Conservation (phyloP, 495 filamentous ascomycete species). For the Tuber brumale region DNA sequence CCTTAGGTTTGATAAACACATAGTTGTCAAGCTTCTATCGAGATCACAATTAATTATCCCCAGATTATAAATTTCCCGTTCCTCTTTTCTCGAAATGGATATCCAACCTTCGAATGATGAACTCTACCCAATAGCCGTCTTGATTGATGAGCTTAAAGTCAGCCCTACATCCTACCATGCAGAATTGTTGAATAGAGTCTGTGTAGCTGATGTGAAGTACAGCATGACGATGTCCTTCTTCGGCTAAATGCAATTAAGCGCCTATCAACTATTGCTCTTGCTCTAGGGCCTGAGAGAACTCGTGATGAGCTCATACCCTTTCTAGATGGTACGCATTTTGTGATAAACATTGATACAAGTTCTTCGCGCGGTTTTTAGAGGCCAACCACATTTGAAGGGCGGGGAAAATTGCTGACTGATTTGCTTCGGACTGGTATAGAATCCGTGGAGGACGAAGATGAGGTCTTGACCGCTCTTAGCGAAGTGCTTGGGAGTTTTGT, state of each 20-base stretch:
- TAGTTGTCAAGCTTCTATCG: constrained; percentile 3
- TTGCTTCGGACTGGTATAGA: constrained; percentile 51
- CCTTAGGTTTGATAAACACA: not conserved
- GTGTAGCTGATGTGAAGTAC: constrained; percentile 36
- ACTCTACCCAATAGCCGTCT: constrained; percentile 97
- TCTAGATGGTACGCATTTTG: constrained; percentile 66
- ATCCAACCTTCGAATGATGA: constrained; percentile 77
- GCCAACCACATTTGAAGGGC: not conserved
- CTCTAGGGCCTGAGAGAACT: constrained; percentile 88
- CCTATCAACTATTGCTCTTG: constrained; percentile 93
- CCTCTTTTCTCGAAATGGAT: constrained; percentile 53
- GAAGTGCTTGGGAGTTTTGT: constrained; percentile 94
- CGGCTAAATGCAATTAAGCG: constrained; percentile 97
- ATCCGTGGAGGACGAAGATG: constrained; percentile 97
- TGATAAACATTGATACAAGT: constrained; percentile 22
- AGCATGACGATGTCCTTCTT: constrained; percentile 98
- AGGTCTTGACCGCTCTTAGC: constrained; percentile 92
- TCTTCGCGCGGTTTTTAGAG: constrained; percentile 8
- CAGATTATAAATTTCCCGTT: constrained; percentile 11
- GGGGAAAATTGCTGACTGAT: constrained; percentile 28
- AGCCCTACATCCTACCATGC: constrained; percentile 32
- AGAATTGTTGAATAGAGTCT: constrained; percentile 23
- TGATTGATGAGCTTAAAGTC: constrained; percentile 99
- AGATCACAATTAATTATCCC: constrained; percentile 16
- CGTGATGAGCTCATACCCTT: constrained; percentile 98